These are phyloP conservation scores for Sphaerulina vaccinii DNA, from an alignment of 2,329 filamentous ascomycete genomes.

Conservation along the genomic window DNA sequence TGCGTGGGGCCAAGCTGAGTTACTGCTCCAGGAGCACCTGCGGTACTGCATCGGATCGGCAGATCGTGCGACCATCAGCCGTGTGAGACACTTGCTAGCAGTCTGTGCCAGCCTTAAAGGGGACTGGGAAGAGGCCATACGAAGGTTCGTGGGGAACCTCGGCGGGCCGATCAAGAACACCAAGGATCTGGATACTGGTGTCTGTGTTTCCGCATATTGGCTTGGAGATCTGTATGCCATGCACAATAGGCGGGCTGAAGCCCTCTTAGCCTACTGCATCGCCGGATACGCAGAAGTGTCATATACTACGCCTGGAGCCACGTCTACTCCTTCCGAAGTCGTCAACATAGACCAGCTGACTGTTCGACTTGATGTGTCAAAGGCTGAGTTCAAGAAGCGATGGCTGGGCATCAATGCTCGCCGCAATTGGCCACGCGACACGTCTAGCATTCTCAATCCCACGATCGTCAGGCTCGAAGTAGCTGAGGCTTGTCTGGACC, in stretches of 20 bases:
- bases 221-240: conserved; percentile 28
- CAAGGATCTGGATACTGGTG: conserved; percentile 25
- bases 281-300: no score
- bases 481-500: background rate
- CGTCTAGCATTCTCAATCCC: background rate
- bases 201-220: conserved; percentile 31
- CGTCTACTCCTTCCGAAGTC: no score
- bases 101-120: conserved; percentile 29
- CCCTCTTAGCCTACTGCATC: conserved; percentile 28
- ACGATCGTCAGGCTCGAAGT: background rate
- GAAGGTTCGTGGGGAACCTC: conserved; percentile 24
- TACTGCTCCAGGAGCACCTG: background rate
- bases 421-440: background rate
- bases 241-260: conserved; percentile 26
- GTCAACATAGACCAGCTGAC: conserved; percentile 11
- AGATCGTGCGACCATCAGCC: background rate
- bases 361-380: background rate
- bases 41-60: background rate
- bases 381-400: background rate
- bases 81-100: conserved; percentile 25
- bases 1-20: background rate
- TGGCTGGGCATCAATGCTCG: background rate
- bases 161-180: conserved; percentile 18
- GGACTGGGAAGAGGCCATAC: conserved; percentile 22
- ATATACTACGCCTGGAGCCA: no score